Percentiles rank a stretch among this genome's conserved stretches.
Conservation (phyloP, 495 filamentous ascomycete genomes). For the Podospora sp. region DNA sequence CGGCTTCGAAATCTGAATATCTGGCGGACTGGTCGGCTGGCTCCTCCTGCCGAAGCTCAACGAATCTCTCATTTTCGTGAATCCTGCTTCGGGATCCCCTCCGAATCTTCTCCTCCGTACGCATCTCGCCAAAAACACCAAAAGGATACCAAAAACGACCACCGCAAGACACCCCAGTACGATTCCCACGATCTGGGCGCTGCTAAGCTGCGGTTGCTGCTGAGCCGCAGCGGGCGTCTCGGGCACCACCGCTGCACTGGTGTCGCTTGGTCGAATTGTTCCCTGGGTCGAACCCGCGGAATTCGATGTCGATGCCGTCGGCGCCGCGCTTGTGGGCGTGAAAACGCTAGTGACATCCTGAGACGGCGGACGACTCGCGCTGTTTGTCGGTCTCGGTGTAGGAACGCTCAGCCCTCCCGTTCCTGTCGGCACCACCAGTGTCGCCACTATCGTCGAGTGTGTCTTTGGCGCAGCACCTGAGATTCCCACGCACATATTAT, state of each 20-base stretch:
- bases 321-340: slow-evolving; percentile 20
- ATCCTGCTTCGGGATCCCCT: slow-evolving; percentile 45
- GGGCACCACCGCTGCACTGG: slow-evolving; percentile 23
- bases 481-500: slow-evolving; percentile 61
- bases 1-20: slow-evolving; percentile 41
- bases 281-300: slow-evolving; percentile 19
- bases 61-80: slow-evolving; percentile 42
- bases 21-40: slow-evolving; percentile 11
- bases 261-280: slow-evolving; percentile 21
- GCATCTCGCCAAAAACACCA: slow-evolving; percentile 47
- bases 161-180: slow-evolving; percentile 47
- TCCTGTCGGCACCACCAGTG: slow-evolving; percentile 45
- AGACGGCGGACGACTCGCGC: slow-evolving; percentile 15
- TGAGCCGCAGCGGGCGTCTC: slow-evolving; percentile 6
- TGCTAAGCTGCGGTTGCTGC: slow-evolving; percentile 30
- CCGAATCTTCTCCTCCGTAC: slow-evolving; percentile 39
- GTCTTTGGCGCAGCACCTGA: slow-evolving; percentile 58
- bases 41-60: slow-evolving; percentile 29
- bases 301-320: slow-evolving; percentile 22
- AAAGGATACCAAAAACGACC: slow-evolving; percentile 40
- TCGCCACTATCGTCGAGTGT: slow-evolving; percentile 63
- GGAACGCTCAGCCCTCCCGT: slow-evolving; percentile 31
- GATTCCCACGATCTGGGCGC: slow-evolving; percentile 51
- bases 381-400: slow-evolving; percentile 25
- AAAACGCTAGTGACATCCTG: slow-evolving; percentile 9